These are phyloP conservation scores for Zhuliangozyma parablackwelliae DNA, from an alignment of 1,139 yeast species.

Conservation along the genomic window DNA sequence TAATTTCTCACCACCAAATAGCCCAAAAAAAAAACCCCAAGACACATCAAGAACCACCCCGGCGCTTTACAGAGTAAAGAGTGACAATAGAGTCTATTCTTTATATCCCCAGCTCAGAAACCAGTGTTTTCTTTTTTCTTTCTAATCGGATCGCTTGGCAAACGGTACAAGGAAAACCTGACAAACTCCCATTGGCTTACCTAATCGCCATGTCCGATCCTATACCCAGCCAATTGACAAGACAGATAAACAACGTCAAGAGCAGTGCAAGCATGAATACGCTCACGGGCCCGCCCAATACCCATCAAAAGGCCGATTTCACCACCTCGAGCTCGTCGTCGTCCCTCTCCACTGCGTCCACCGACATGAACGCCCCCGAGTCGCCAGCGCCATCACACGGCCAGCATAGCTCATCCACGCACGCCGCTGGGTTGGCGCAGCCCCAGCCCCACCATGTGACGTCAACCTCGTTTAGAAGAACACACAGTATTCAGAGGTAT, in stretches of 20 bases:
- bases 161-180: too few relatives aligned
- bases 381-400: constrained; percentile 2
- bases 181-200: neutral
- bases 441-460: constrained; percentile 6
- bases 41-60: too few relatives aligned
- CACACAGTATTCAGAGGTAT: constrained; percentile 5
- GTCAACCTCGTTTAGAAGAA: constrained; percentile 4
- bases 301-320: constrained; percentile 1
- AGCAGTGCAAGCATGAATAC: neutral
- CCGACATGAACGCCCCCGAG: constrained; percentile 1
- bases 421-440: constrained; percentile 3
- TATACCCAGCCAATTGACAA: constrained; percentile 7
- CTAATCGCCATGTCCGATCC: constrained; percentile 5
- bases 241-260: constrained; percentile 4
- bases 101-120: too few relatives aligned
- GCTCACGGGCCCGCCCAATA: neutral
- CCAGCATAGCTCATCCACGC: neutral
- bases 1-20: too few relatives aligned
- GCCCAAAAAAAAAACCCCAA: too few relatives aligned
- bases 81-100: too few relatives aligned
- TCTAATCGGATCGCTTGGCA: too few relatives aligned
- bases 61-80: too few relatives aligned
- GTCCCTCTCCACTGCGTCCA: constrained; percentile 3
- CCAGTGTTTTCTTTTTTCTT: too few relatives aligned
- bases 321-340: constrained; percentile 3